Percentiles rank a stretch among this genome's conserved stretches.
phyloP scores from a whole-genome alignment of 1,139 yeast species.

The Sugiyamaella grinbergsii region DNA sequence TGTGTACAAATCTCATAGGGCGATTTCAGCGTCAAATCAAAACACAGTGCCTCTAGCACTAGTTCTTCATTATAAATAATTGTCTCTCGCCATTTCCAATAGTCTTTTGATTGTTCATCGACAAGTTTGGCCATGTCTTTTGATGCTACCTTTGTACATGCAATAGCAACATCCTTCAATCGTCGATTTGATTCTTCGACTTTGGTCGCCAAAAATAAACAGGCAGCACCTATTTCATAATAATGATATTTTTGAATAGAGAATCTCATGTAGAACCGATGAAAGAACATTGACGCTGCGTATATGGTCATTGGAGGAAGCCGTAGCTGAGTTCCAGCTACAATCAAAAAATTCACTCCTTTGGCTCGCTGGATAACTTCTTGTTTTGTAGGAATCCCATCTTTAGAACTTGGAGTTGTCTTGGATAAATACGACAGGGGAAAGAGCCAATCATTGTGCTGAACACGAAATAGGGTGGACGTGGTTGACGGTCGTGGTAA shows the following conservation, averaged over 20 bases:
- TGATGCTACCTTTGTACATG: constrained; percentile 51
- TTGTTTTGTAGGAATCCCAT: constrained; percentile 43
- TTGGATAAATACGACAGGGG: constrained; percentile 19
- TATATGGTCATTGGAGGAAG: constrained; percentile 52
- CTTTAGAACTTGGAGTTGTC: constrained; percentile 45
- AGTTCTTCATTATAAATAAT: constrained; percentile 50
- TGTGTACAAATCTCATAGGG: constrained; percentile 45
- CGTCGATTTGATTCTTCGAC: constrained; percentile 54
- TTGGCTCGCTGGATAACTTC: constrained; percentile 50
- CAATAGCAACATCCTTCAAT: constrained; percentile 50
- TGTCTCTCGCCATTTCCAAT: constrained; percentile 54
- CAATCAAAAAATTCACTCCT: constrained; percentile 51
- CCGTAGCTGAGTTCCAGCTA: constrained; percentile 48
- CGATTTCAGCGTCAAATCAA: constrained; percentile 50
- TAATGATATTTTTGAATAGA: constrained; percentile 47
- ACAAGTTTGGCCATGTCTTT: constrained; percentile 46
- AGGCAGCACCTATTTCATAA: constrained; percentile 51
- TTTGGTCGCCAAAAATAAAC: constrained; percentile 54
- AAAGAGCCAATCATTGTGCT: constrained; percentile 27
- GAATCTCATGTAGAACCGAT: constrained; percentile 53
- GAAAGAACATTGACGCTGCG: constrained; percentile 53
- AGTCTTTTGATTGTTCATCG: constrained; percentile 52
- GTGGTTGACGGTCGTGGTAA: not conserved
- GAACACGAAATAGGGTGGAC: not conserved
- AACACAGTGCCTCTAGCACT: constrained; percentile 52